Conservation (phyloP, 2,329 filamentous ascomycete species). For the Aspergillus floridensis region DNA sequence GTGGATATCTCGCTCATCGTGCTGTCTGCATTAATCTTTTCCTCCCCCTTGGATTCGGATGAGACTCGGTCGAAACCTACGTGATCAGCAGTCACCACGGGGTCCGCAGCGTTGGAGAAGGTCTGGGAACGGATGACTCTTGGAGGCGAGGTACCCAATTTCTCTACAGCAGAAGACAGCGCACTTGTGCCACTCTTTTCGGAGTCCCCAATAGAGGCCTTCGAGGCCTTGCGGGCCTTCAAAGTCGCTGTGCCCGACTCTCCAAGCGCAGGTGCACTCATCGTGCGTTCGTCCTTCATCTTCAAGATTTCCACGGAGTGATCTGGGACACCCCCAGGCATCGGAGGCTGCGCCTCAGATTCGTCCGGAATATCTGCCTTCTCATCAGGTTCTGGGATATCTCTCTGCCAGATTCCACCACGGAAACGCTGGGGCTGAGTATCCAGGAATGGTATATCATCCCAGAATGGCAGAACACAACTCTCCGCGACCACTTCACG, state of each 20-base stretch:
- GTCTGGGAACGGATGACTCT: slow-evolving; percentile 61
- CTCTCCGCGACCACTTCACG: slow-evolving; percentile 92
- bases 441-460: slow-evolving; percentile 86
- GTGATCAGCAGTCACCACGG: slow-evolving; percentile 65
- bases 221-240: slow-evolving; percentile 30
- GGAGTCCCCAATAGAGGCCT: slow-evolving; percentile 23
- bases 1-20: slow-evolving; percentile 68
- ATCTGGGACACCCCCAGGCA: slow-evolving; percentile 18
- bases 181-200: slow-evolving; percentile 21
- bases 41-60: slow-evolving; percentile 54
- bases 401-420: slow-evolving; percentile 73
- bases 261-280: slow-evolving; percentile 33
- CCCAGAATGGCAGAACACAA: slow-evolving; percentile 90
- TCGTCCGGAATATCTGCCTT: slow-evolving; percentile 39
- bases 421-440: slow-evolving; percentile 75
- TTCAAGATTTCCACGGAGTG: slow-evolving; percentile 29
- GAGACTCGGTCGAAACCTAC: slow-evolving; percentile 65
- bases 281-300: slow-evolving; percentile 33
- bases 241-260: slow-evolving; percentile 23
- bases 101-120: slow-evolving; percentile 61
- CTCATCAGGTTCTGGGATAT: slow-evolving; percentile 42
- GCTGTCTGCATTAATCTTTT: slow-evolving; percentile 59
- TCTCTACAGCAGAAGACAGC: slow-evolving; percentile 32
- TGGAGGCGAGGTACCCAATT: slow-evolving; percentile 46
- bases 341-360: slow-evolving; percentile 23